These are phyloP conservation scores for Vaccinium myrtillus DNA, from an alignment of 148 eudicot genomes.

Conservation along the genomic window DNA sequence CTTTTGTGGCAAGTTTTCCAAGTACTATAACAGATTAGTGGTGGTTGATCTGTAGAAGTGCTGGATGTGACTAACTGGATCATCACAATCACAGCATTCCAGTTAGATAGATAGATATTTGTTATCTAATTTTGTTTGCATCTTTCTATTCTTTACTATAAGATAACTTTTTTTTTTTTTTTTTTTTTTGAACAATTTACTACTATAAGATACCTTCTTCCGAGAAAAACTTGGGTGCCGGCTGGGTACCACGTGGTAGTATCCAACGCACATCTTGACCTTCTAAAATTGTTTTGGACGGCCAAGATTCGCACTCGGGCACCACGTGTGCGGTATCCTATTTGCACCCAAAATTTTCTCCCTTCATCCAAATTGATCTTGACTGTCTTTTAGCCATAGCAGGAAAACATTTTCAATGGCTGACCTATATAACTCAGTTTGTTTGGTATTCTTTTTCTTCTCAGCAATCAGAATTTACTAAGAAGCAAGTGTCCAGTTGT, in stretches of 20 bases:
- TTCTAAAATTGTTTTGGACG: no score
- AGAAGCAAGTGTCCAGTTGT: not conserved
- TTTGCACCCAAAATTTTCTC: no score
- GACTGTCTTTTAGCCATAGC: not conserved
- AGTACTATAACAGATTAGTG: conserved; percentile 16
- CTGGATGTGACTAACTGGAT: conserved; percentile 6
- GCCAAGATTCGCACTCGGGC: no score
- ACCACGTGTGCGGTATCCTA: no score
- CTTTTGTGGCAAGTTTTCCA: not conserved
- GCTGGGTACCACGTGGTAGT: no score
- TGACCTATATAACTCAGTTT: not conserved
- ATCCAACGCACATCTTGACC: no score
- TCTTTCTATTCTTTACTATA: not conserved
- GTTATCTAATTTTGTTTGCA: no score
- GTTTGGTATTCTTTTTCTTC: not conserved
- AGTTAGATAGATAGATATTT: not conserved
- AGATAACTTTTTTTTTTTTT: no score
- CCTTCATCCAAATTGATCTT: not conserved
- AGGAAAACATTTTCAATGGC: not conserved
- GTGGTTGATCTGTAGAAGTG: not conserved
- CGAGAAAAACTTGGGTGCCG: no score
- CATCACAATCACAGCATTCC: conserved; percentile 25
- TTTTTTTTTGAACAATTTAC: no score
- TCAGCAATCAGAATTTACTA: not conserved
- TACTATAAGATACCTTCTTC: no score